phyloP scores from a whole-genome alignment of 371 early-diverging fungal genomes.

The Gilbertella persicaria region DNA sequence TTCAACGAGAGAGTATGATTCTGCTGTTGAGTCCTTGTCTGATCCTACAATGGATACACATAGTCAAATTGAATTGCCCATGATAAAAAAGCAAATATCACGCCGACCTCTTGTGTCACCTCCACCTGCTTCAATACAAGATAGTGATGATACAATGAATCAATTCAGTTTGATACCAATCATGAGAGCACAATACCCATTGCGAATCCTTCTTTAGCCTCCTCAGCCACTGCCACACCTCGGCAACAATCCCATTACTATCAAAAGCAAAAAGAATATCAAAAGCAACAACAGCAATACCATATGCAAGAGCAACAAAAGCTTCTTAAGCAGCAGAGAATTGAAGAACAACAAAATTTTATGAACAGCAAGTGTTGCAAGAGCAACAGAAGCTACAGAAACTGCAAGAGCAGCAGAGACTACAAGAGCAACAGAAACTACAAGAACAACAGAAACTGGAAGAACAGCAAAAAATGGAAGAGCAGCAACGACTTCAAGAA shows the following conservation, averaged over 20 bases:
- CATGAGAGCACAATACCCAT: not conserved
- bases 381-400: not conserved
- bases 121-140: not conserved
- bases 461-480: not conserved
- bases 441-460: not conserved
- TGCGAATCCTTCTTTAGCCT: not conserved
- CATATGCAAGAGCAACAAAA: not conserved
- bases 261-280: not conserved
- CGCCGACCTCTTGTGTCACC: not conserved
- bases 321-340: not conserved
- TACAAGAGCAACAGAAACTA: not conserved
- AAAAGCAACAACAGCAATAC: too few species aligned
- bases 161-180: too few species aligned
- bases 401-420: not conserved
- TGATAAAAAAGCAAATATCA: not conserved
- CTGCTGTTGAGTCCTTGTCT: slow-evolving; percentile 19
- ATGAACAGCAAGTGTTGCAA: not conserved
- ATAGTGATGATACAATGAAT: too few species aligned
- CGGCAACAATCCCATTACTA: not conserved
- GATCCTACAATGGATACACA: too few species aligned
- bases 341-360: too few species aligned
- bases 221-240: slow-evolving; percentile 6
- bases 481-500: too few species aligned
- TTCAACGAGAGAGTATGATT: slow-evolving; percentile 14
- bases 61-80: not conserved